These are phyloP conservation scores for Pyrus hybrid DNA, from an alignment of 331 rosid genomes.

Conservation along the genomic window DNA sequence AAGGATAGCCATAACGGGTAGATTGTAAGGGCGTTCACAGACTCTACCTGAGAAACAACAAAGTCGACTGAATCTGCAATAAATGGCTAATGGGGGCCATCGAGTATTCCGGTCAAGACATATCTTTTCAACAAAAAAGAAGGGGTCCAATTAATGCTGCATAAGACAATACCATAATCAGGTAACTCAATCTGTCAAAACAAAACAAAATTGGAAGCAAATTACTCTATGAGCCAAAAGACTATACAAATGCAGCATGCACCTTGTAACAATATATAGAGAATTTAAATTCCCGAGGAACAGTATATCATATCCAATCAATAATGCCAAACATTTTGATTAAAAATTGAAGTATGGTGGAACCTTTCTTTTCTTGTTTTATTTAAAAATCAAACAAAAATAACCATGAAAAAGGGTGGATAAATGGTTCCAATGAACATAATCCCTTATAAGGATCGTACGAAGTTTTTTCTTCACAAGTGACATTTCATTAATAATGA, in stretches of 20 bases:
- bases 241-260: not conserved
- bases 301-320: not conserved
- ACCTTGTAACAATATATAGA: not conserved
- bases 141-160: constrained; percentile 96
- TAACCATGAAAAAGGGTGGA: not conserved
- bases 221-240: not conserved
- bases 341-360: not conserved
- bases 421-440: not conserved
- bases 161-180: constrained; percentile 25
- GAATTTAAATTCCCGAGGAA: too few species aligned
- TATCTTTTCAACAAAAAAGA: constrained; percentile 95
- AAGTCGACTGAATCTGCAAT: constrained; percentile 98
- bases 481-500: not conserved
- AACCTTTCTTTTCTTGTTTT: not conserved
- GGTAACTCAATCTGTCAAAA: constrained; percentile 13
- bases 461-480: not conserved
- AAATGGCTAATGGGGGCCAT: constrained; percentile 97
- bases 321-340: not conserved
- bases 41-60: constrained; percentile 93
- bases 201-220: not conserved
- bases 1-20: not conserved
- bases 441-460: not conserved
- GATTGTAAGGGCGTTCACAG: not conserved
- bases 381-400: not conserved
- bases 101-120: constrained; percentile 93